A percentile compares a stretch with the other conserved stretches of the same genome.
Evolutionary conservation across 2,329 filamentous ascomycete species (phyloP).

Genomic region (Neofusicoccum cordaticola): DNA sequence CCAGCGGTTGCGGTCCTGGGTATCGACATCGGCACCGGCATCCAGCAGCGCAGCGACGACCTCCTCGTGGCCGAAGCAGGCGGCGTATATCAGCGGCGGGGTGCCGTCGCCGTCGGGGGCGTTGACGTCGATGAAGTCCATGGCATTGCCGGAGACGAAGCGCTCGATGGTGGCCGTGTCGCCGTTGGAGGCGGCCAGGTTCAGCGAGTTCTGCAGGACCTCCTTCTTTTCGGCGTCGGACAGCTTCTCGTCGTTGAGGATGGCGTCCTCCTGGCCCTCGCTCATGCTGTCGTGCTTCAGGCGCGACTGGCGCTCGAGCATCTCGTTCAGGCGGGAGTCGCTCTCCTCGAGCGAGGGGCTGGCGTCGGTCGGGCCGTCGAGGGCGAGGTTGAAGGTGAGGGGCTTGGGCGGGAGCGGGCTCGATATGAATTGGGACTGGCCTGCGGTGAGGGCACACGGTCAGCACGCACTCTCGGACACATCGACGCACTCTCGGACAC

Average conservation of each 20-base stretch:
- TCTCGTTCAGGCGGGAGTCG: constrained; percentile 86
- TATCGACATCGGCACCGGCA: constrained; percentile 84
- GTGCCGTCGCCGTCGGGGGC: constrained; percentile 91
- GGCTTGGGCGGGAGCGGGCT: constrained; percentile 81
- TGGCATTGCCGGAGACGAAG: constrained; percentile 71
- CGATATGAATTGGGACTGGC: constrained; percentile 92
- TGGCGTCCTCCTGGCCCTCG: constrained; percentile 73
- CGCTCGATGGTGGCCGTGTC: constrained; percentile 78
- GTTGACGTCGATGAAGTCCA: constrained; percentile 77
- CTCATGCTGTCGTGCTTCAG: constrained; percentile 64
- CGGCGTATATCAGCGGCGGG: constrained; percentile 93
- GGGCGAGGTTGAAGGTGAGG: constrained; percentile 77
- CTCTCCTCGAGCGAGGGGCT: constrained; percentile 68
- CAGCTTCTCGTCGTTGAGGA: constrained; percentile 71
- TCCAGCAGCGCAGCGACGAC: constrained; percentile 82
- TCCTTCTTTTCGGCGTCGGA: constrained; percentile 74
- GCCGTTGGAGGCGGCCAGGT: constrained; percentile 95
- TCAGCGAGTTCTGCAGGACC: constrained; percentile 80
- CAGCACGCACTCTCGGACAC: constrained; percentile 5
- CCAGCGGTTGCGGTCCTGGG: constrained; percentile 95
- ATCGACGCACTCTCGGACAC: not conserved
- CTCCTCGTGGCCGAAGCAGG: constrained; percentile 92
- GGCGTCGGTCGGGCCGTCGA: constrained; percentile 65
- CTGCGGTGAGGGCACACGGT: constrained; percentile 46
- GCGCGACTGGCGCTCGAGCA: constrained; percentile 91